Evolutionary conservation across 495 filamentous ascomycete species (phyloP), one percentile per base, ranked within the genome.

Genomic region (Chaetomidium leptoderma): DNA sequence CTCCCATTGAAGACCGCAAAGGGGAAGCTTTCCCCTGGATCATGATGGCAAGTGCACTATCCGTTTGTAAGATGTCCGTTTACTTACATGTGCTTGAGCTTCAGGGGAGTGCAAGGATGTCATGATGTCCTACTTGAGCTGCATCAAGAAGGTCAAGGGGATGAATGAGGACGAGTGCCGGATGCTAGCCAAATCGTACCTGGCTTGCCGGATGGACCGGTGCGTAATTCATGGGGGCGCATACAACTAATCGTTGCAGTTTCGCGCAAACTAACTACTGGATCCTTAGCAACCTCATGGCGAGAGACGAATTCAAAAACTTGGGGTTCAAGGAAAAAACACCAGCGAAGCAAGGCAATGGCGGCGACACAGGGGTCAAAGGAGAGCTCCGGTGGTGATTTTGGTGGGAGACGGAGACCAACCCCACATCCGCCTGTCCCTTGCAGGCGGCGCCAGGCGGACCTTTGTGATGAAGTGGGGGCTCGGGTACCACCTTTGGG

Each of bases 11-110:
- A 95, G 91, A 47, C 93, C 93, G 0, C 90, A 98, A 71, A 88
- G 93, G 53, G 93, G 93, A 43, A 95, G 90, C 70, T 98, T 98
- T 66, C 93, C 93, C 23, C 85, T 98, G 43, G 93, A 98, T 68
- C 92, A 96, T 62, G 91, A 95, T 66, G 92, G 91, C 92, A 76
- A 67, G 76, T 61, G 11, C 11, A 4, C 42, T 24, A 9, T 13
- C 39, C 23, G 35, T 60, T 13, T 16, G 23, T 4, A 9, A 44
- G 13, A 30, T 26, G 2, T 33, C 24, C 39, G 55, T 33, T 61
- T 39, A 50, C 63, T 55, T 39, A 37, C n/a, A n/a, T n/a, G n/a
- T 60, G 30, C 24, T 17, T 33, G 9, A 26, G 19, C n/a, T 26
- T 7, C 50, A 95, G 91, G 91, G 64, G 93, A 98, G 76, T 98